Evolutionary conservation across 2,329 filamentous ascomycete species (phyloP).

Genomic region (Coniochaeta ligniaria): DNA sequence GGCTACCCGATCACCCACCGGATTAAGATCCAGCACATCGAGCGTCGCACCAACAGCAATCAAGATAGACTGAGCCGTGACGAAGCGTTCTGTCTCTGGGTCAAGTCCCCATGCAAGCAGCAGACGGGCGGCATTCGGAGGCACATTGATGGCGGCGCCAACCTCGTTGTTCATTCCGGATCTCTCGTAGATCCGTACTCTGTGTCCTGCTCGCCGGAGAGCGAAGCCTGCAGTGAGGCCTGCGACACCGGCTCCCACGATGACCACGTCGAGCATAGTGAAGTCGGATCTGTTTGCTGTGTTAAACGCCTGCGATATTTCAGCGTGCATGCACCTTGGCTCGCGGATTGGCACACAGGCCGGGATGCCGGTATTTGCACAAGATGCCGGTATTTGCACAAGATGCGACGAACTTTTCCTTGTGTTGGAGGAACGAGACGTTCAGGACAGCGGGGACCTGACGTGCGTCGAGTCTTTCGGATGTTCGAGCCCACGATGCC

Average conservation of each 20-base stretch:
- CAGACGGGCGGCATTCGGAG: conserved; percentile 28
- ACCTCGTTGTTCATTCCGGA: conserved; percentile 23
- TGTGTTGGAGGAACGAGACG: background rate
- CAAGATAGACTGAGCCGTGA: conserved; percentile 14
- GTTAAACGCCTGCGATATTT: too few species aligned
- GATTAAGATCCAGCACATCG: conserved; percentile 6
- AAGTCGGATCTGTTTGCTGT: too few species aligned
- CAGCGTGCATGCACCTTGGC: too few species aligned
- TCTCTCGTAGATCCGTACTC: conserved; percentile 27
- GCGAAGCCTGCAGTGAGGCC: conserved; percentile 25
- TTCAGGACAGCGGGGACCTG: background rate
- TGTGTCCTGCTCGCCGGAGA: conserved; percentile 25
- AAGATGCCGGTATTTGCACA: background rate
- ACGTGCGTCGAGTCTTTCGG: background rate
- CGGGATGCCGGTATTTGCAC: too few species aligned
- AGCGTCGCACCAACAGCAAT: conserved; percentile 18
- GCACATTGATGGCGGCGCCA: conserved; percentile 29
- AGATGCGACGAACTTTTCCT: background rate
- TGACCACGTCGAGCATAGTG: conserved; percentile 15
- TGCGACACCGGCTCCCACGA: conserved; percentile 29
- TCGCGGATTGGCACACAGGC: too few species aligned
- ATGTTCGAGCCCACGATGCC: background rate
- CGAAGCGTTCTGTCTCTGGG: conserved; percentile 17
- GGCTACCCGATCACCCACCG: background rate
- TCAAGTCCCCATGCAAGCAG: conserved; percentile 28